These are phyloP conservation scores for Globisporangium solare DNA, from an alignment of 352 stramenopile species.

Conservation along the genomic window DNA sequence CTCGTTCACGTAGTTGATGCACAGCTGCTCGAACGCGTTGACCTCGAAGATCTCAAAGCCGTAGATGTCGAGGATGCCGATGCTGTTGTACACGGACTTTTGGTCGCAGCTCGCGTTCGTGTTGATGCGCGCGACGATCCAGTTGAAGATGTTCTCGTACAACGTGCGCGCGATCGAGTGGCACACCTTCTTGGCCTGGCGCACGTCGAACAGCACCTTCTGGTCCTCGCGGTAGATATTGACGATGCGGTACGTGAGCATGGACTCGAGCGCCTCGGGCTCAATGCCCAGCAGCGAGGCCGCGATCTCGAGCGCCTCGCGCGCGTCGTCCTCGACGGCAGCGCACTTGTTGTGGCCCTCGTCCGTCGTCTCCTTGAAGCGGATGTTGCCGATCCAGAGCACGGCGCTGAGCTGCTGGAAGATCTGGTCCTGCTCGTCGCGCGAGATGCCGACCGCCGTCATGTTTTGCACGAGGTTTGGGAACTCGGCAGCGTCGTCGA, in stretches of 20 bases:
- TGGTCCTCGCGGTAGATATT: slow-evolving; percentile 80
- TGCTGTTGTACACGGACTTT: slow-evolving; percentile 63
- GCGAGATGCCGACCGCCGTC: slow-evolving; percentile 61
- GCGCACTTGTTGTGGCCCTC: slow-evolving; percentile 70
- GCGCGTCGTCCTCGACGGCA: slow-evolving; percentile 51
- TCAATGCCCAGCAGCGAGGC: slow-evolving; percentile 65
- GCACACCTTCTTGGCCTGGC: slow-evolving; percentile 76
- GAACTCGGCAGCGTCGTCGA: slow-evolving; percentile 76
- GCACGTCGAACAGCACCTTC: slow-evolving; percentile 68
- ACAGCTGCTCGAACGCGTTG: slow-evolving; percentile 89
- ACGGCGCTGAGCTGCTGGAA: slow-evolving; percentile 79
- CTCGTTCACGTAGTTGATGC: slow-evolving; percentile 90
- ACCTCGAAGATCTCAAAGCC: slow-evolving; percentile 89
- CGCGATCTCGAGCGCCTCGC: slow-evolving; percentile 49
- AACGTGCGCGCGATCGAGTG: slow-evolving; percentile 84
- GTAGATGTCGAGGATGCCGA: slow-evolving; percentile 89
- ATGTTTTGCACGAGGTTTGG: slow-evolving; percentile 55
- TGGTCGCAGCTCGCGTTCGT: slow-evolving; percentile 66
- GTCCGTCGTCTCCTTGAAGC: slow-evolving; percentile 68
- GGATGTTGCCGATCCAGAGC: slow-evolving; percentile 82
- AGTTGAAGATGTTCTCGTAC: slow-evolving; percentile 90
- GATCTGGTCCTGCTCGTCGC: slow-evolving; percentile 66
- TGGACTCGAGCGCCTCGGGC: slow-evolving; percentile 50
- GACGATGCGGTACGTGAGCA: slow-evolving; percentile 74
- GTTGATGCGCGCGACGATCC: slow-evolving; percentile 86